Evolutionary conservation across 768 basidiomycete species (phyloP).

Genomic region (Pholiota molesta): DNA sequence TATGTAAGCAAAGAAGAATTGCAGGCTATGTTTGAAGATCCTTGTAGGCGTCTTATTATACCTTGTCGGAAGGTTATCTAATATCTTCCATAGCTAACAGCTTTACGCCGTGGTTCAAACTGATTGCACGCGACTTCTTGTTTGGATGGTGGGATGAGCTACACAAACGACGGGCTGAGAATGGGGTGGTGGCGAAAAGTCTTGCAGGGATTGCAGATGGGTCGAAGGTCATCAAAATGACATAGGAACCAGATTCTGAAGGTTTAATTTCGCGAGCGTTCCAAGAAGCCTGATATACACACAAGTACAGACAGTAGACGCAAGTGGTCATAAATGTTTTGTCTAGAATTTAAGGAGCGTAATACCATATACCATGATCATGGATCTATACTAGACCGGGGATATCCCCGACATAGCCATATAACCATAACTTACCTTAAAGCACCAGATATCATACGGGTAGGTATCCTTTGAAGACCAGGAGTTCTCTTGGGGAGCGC

Average conservation of each 20-base stretch:
- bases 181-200: conserved; percentile 65
- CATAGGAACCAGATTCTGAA: conserved; percentile 2
- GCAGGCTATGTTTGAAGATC: conserved; percentile 85
- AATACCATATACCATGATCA: neutral
- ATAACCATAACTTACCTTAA: conserved; percentile 4
- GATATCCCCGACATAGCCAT: neutral
- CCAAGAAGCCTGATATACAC: neutral
- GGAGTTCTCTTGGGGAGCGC: conserved; percentile 44
- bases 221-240: conserved; percentile 64
- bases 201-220: conserved; percentile 71
- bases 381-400: neutral
- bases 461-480: conserved; percentile 18
- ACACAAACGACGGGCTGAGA: conserved; percentile 53
- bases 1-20: conserved; percentile 93
- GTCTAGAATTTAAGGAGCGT: neutral
- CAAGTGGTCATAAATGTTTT: neutral
- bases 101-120: conserved; percentile 99
- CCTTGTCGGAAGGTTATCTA: neutral
- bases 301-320: conserved; percentile 11
- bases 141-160: conserved; percentile 99
- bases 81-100: conserved; percentile 61
- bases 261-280: neutral
- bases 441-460: neutral
- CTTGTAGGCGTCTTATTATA: conserved; percentile 48
- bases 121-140: conserved; percentile 94